These are phyloP conservation scores for Wickerhamiella alocasiicola DNA, from an alignment of 805 yeast genomes.

Conservation along the genomic window DNA sequence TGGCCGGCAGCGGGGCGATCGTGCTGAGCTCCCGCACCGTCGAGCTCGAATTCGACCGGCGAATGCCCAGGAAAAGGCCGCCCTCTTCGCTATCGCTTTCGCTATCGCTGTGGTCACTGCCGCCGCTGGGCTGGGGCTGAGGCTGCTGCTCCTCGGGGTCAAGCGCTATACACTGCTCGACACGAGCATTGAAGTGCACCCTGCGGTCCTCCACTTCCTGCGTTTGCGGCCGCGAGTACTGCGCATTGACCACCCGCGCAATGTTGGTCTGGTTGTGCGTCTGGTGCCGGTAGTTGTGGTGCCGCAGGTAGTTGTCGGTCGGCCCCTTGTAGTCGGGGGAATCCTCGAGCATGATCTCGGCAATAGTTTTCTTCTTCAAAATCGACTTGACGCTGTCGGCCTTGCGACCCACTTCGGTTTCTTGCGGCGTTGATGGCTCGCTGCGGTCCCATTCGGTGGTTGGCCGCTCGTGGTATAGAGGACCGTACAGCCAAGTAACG, in stretches of 20 bases:
- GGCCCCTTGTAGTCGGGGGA: slow-evolving; percentile 14
- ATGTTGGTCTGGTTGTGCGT: slow-evolving; percentile 23
- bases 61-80: slow-evolving; percentile 52
- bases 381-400: slow-evolving; percentile 53
- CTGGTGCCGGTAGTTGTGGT: slow-evolving; percentile 29
- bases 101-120: slow-evolving; percentile 18
- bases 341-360: slow-evolving; percentile 55
- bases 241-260: slow-evolving; percentile 25
- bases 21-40: slow-evolving; percentile 25
- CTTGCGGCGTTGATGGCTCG: slow-evolving; percentile 12
- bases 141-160: slow-evolving; percentile 24
- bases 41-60: slow-evolving; percentile 25
- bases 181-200: slow-evolving; percentile 88
- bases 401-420: not conserved
- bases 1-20: slow-evolving; percentile 72
- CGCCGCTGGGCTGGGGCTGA: not conserved
- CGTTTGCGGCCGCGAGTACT: slow-evolving; percentile 17
- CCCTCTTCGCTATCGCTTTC: slow-evolving; percentile 50
- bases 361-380: slow-evolving; percentile 71
- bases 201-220: slow-evolving; percentile 36
- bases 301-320: slow-evolving; percentile 26
- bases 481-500: slow-evolving; percentile 97
- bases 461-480: slow-evolving; percentile 40
- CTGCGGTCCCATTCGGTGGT: slow-evolving; percentile 7
- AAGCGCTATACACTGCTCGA: slow-evolving; percentile 84